Conservation (phyloP, 2,329 filamentous ascomycete genomes). For the Pyrenophora teres region DNA sequence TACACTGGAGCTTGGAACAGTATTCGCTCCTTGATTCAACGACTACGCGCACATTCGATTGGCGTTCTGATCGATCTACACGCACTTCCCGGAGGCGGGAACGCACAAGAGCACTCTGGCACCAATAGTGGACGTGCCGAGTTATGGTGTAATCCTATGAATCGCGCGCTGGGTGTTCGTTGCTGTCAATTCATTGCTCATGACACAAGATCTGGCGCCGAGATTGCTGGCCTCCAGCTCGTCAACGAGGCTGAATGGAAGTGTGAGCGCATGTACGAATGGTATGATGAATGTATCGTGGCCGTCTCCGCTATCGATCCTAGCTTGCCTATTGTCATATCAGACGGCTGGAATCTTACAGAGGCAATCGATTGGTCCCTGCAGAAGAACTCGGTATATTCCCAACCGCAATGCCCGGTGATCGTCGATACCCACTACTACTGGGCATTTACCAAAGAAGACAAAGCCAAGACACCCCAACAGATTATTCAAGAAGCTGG, state of each 20-base stretch:
- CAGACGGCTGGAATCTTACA: conserved; percentile 61
- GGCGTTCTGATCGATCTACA: conserved; percentile 64
- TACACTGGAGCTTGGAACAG: conserved; percentile 60
- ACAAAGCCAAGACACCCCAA: conserved; percentile 57
- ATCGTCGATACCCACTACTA: conserved; percentile 65
- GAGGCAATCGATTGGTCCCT: conserved; percentile 54
- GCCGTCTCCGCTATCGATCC: conserved; percentile 55
- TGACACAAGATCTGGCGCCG: conserved; percentile 50
- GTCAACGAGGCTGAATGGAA: conserved; percentile 61
- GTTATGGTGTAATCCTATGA: conserved; percentile 54
- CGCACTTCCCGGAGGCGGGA: conserved; percentile 63
- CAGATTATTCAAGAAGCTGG: conserved; percentile 56
- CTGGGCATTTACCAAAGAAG: conserved; percentile 61
- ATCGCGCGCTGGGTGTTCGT: conserved; percentile 54
- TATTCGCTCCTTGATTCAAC: conserved; percentile 54
- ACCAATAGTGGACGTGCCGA: conserved; percentile 58
- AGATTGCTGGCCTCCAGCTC: conserved; percentile 61
- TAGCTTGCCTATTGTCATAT: conserved; percentile 61
- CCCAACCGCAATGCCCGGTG: conserved; percentile 51
- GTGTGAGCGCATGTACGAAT: conserved; percentile 60
- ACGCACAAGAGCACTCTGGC: conserved; percentile 60
- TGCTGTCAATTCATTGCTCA: conserved; percentile 58
- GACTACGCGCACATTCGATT: conserved; percentile 56
- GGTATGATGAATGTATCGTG: conserved; percentile 59
- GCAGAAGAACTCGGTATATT: conserved; percentile 46